Conservation (phyloP, 768 basidiomycete genomes). For the Mycena amicta region DNA sequence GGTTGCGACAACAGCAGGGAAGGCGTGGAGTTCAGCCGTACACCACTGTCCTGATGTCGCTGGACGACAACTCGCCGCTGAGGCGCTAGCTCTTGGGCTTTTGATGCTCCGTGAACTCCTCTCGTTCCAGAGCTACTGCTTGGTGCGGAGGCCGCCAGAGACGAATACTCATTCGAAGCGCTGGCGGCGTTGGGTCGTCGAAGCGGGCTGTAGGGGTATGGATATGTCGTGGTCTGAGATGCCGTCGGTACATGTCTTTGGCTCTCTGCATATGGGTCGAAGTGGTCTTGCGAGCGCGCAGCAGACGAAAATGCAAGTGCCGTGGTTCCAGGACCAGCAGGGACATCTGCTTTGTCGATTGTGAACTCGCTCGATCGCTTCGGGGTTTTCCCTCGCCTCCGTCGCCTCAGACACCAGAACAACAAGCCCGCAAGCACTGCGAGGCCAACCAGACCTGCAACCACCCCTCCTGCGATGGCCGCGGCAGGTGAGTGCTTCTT, state of each 20-base stretch:
- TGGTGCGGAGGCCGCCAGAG: too few relatives aligned
- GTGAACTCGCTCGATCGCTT: not conserved
- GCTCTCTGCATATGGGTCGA: constrained; percentile 1
- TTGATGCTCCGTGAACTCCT: not conserved
- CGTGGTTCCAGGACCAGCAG: too few relatives aligned
- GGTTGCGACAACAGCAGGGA: not conserved
- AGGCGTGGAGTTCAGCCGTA: not conserved
- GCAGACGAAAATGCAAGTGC: too few relatives aligned
- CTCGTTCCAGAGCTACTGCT: too few relatives aligned
- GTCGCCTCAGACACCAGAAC: constrained; percentile 18
- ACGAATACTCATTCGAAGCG: too few relatives aligned
- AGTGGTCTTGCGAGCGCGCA: not conserved
- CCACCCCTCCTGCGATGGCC: constrained; percentile 24
- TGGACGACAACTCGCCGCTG: constrained; percentile 1
- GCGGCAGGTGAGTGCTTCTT: constrained; percentile 1
- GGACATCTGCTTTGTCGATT: not conserved
- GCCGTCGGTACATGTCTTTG: not conserved
- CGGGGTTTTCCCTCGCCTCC: not conserved
- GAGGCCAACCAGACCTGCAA: constrained; percentile 15
- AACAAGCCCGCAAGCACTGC: constrained; percentile 8
- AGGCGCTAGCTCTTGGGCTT: not conserved
- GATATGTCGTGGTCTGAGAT: not conserved
- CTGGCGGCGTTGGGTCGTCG: not conserved
- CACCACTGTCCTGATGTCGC: constrained; percentile 17
- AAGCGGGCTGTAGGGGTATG: not conserved